A percentile compares a stretch with the other conserved stretches of the same genome.
phyloP scores from a whole-genome alignment of 495 filamentous ascomycete genomes.

The Penicillium maclennaniae region DNA sequence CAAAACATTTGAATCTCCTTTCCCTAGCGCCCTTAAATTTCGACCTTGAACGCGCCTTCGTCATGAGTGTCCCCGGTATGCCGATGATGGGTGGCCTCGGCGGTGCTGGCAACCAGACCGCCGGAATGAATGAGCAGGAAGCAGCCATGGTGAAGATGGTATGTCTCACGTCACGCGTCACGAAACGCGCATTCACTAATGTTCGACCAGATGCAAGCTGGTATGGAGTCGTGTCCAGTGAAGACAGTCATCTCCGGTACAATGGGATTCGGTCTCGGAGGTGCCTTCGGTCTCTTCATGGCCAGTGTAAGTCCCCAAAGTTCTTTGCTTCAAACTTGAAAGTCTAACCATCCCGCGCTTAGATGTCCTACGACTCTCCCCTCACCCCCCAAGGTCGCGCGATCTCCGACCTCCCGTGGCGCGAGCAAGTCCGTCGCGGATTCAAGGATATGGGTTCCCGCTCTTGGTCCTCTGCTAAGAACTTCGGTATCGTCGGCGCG shows the following conservation, averaged over 20 bases:
- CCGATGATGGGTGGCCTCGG: conserved; percentile 26
- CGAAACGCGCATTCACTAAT: neutral
- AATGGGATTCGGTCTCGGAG: conserved; percentile 87
- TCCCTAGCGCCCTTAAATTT: neutral
- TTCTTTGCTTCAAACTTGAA: too few relatives aligned
- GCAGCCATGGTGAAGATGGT: conserved; percentile 53
- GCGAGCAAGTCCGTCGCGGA: conserved; percentile 74
- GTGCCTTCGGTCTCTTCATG: conserved; percentile 94
- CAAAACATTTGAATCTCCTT: neutral
- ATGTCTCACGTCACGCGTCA: conserved; percentile 22
- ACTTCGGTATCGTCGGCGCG: conserved; percentile 88
- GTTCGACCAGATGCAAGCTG: conserved; percentile 60
- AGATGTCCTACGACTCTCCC: conserved; percentile 92
- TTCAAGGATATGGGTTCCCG: conserved; percentile 92
- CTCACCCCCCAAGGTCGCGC: conserved; percentile 59
- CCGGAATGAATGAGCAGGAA: conserved; percentile 51
- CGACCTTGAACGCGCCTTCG: neutral
- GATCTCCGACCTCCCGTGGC: conserved; percentile 68
- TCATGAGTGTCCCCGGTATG: conserved; percentile 48
- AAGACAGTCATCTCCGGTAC: conserved; percentile 80
- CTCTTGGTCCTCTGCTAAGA: conserved; percentile 82
- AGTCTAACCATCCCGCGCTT: conserved; percentile 10
- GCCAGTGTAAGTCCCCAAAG: conserved; percentile 64
- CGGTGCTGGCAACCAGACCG: conserved; percentile 21
- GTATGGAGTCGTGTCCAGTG: conserved; percentile 84